These are phyloP conservation scores for Coriaria nepalensis DNA, from an alignment of 306 rosid genomes.

Conservation along the genomic window DNA sequence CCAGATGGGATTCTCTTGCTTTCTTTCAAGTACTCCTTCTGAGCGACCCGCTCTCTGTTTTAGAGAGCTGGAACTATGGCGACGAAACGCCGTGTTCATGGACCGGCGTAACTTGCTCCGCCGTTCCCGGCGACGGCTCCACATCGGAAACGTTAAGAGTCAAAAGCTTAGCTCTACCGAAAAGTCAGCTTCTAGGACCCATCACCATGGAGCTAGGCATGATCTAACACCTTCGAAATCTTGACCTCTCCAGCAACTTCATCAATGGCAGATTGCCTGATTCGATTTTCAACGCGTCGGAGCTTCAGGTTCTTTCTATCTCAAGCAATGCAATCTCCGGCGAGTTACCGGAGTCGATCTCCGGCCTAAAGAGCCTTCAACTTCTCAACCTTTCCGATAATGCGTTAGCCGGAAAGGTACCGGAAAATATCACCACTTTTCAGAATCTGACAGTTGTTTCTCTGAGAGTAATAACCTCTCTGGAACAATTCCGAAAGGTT, in stretches of 20 bases:
- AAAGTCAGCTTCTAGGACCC: constrained; percentile 63
- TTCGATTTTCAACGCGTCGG: constrained; percentile 62
- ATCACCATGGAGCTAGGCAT: constrained; percentile 48
- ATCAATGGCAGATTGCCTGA: constrained; percentile 64
- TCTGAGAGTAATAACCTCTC: constrained; percentile 60
- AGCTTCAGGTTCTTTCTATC: constrained; percentile 59
- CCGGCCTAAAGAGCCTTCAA: constrained; percentile 39
- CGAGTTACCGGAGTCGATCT: constrained; percentile 40
- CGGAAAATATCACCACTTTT: constrained; percentile 34
- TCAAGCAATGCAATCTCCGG: constrained; percentile 74
- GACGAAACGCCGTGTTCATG: constrained; percentile 78
- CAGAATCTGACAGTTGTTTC: constrained; percentile 48
- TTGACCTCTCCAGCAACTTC: constrained; percentile 79
- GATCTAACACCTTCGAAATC: constrained; percentile 45
- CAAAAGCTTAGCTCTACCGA: constrained; percentile 51
- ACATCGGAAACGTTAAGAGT: constrained; percentile 44
- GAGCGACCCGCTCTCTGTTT: constrained; percentile 55
- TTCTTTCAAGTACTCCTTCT: constrained; percentile 64
- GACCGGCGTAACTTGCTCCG: constrained; percentile 67
- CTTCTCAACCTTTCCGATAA: constrained; percentile 70
- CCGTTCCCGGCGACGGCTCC: constrained; percentile 26
- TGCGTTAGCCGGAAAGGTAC: constrained; percentile 64
- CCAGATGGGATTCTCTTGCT: constrained; percentile 55
- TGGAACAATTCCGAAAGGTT: constrained; percentile 44
- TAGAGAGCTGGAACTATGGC: constrained; percentile 52